phyloP scores from a whole-genome alignment of 139 green algal species.

The Asterochloris sp. region DNA sequence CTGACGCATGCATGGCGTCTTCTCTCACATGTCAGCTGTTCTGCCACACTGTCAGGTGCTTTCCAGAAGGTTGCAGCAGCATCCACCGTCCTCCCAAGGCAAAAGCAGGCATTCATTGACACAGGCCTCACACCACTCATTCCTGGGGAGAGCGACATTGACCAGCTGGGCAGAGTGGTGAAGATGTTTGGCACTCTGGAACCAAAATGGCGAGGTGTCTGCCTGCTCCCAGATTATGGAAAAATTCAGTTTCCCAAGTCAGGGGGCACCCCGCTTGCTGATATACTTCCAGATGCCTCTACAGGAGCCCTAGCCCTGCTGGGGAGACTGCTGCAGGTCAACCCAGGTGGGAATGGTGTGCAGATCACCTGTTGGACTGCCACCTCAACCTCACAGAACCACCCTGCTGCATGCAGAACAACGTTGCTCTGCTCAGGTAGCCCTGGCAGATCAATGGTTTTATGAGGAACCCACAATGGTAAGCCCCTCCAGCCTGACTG shows the following conservation, averaged over 20 bases:
- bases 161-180: slow-evolving; percentile 23
- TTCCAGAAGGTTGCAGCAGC: background rate
- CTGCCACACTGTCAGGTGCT: too few relatives aligned
- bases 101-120: background rate
- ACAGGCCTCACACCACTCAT: slow-evolving; percentile 11
- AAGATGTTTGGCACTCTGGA: slow-evolving; percentile 4
- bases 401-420: background rate
- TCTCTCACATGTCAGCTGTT: too few relatives aligned
- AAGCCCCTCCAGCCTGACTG: too few relatives aligned
- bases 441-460: background rate
- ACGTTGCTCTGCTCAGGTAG: background rate
- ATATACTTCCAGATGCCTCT: slow-evolving; percentile 8
- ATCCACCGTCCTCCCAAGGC: background rate
- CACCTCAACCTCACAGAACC: background rate
- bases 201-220: slow-evolving; percentile 6
- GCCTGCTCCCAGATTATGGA: slow-evolving; percentile 16
- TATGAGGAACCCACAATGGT: background rate
- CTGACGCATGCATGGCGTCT: too few relatives aligned
- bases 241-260: slow-evolving; percentile 15
- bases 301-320: background rate
- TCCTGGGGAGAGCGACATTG: slow-evolving; percentile 17
- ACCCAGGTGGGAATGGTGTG: background rate
- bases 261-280: background rate
- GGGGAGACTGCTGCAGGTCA: background rate
- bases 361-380: background rate